Base-by-base conservation (phyloP, 805 yeast species). In the Metschnikowia arizonensis region DNA sequence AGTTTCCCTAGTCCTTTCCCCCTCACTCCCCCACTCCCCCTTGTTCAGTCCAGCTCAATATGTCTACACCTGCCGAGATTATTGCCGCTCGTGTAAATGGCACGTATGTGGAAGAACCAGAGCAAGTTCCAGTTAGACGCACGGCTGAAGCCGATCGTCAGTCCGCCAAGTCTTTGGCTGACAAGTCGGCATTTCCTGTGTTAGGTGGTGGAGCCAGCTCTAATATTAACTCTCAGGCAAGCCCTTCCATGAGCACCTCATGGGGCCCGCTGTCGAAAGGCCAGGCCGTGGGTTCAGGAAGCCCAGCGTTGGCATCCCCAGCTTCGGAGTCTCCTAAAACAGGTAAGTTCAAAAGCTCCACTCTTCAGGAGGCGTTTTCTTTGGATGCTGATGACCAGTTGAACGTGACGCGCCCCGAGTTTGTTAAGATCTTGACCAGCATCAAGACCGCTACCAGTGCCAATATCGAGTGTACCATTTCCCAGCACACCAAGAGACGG, bases 381-480 rank as follows among this genome's bases (percentile, higher is more conserved):
- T 76, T 90, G 57, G 83, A 79, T 56, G 76, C 78, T 45, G 82
- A 79, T 44, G 83, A 83, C 51, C 91, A 86, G 61, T 64, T 81
- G 59, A 74, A 78, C 44, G 74, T 83, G 38, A 61, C 72, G 33
- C 81, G 82, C 55, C 73, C 81, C 18, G 93, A 85, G 54, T 79
- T 86, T 49, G 74, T 82, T 56, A 82, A 82, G 59, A 77, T 87
- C 50, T 69, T 88, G 50, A 72, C 78, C 40, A 68, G 77, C 39
- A 77, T 87, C 57, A 84, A 83, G 65, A 67, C 79, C 47, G 65
- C 72, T 29, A 74, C 82, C 49, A 68, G 74, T 38, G 86, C 89
- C 45, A 78, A 80, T 50, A 79, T 89, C 50, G 96, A 89, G 62
- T 85, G 95, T 45, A 87, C 96, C 44, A 72, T 88, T 45, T 85